Conservation (phyloP, 2,329 filamentous ascomycete genomes). For the Diaporthe vaccinii region DNA sequence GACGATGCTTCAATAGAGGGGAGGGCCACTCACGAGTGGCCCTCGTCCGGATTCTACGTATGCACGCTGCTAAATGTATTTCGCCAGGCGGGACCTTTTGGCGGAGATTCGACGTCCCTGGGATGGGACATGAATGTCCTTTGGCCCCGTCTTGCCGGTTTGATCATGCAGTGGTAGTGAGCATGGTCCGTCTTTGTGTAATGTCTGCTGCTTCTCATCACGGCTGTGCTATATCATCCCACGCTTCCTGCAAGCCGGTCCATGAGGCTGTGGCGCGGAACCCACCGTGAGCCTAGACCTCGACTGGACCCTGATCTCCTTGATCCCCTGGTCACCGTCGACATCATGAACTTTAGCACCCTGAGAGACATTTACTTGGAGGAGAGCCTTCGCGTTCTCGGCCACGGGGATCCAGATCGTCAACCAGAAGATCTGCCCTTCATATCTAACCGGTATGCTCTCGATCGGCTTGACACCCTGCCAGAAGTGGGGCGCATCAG, state of each 20-base stretch:
- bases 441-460: conserved; percentile 30
- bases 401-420: not conserved
- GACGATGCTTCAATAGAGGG: not conserved
- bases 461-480: conserved; percentile 24
- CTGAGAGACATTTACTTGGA: conserved; percentile 34
- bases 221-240: conserved; percentile 4
- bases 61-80: conserved; percentile 1
- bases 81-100: not conserved
- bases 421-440: not conserved
- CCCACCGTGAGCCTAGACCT: conserved; percentile 22
- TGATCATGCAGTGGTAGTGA: not conserved
- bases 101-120: conserved; percentile 1
- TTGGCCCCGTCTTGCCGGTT: not conserved
- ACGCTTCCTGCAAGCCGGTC: conserved; percentile 7
- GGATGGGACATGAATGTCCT: not conserved
- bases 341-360: conserved; percentile 38
- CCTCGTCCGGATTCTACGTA: not conserved
- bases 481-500: conserved; percentile 28
- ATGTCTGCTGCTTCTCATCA: not conserved
- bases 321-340: not conserved
- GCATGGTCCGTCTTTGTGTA: not conserved
- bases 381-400: conserved; percentile 28
- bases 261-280: not conserved
- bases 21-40: not conserved
- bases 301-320: conserved; percentile 1